Base-by-base conservation (phyloP, 108 stramenopile genomes). In the Pseudonitzschia multiseries region DNA sequence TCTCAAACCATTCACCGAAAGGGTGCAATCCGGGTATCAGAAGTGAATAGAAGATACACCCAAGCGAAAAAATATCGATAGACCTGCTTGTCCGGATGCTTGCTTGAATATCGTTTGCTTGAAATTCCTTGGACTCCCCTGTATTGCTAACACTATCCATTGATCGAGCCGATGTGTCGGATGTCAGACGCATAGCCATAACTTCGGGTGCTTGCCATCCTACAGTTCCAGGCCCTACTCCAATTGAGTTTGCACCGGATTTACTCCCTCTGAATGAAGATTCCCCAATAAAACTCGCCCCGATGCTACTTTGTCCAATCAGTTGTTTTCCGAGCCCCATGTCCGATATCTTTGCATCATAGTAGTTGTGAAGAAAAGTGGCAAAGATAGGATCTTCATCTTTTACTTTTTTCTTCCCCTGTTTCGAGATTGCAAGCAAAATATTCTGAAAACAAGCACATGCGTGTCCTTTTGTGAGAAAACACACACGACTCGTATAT, bases 121-220 rank as follows among this genome's bases (percentile, higher is more conserved):
- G 85, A 20, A 77, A 50, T 24, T 87, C 86, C 18, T 67, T 33
- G n/a, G 76, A 74, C 3, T 75, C 78, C 57, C 84, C 80, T 26
- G 66, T 56, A 57, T 59, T 65, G 43, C 43, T 54, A 13, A 33
- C 51, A 50, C 76, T 80, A 21, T 73, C 67, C 17, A 65, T 79
- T 9, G 83, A 80, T 0, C 59, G 59, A 24, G 57, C 71, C 29
- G 84, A 87, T 3, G 78, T 52, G 64, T 94, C 92, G 28, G 90
- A 88, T 29, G 86, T 79, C 60, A 65, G 31, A 64, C 93, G 87
- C 79, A 79, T 64, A 20, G 89, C 93, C 87, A 98, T 94, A 4
- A 96, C 94, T 76, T 98, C 97, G 15, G 96, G 97, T 22, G 97
- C 97, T 77, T 97, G 96, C 97, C 97, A 98, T 21, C 97, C 97